Evolutionary conservation across 208 protist species (phyloP), one percentile per base, ranked within the genome.

Genomic region (Trypanosoma boissoni): DNA sequence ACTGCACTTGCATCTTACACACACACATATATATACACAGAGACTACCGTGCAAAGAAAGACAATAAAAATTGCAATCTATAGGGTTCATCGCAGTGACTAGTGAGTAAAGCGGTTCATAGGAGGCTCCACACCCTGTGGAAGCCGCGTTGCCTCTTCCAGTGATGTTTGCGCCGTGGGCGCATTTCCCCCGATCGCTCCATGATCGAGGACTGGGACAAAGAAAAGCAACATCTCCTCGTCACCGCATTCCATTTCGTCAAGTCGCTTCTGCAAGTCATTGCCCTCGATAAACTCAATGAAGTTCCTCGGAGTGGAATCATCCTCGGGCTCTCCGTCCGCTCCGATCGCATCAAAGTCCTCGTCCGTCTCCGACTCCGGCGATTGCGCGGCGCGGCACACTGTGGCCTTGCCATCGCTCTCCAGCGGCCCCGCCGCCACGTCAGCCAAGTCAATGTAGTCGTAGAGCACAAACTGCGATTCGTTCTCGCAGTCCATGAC

Each of bases 401-500:
- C 16, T n/a, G 37, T n/a, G 37, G n/a, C 14, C 37, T n/a, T n/a
- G 34, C 8, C 34, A 12, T 39, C 34, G 34, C 8, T 12, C 34
- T 39, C 34, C 8, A 39, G 34, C 34, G 34, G 34, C 34, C 34
- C 34, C 34, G 34, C 12, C 34, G 34, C 12, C 44, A 31, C 9
- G 9, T 50, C 23, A 6, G 44, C 6, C 26, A 10, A 14, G 21
- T 29, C 21, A 7, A 64, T 32, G 8, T 20, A 1, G n/a, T 59
- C 52, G 31, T 32, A 58, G 2, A 37, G 42, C 41, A 58, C 29
- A 12, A 36, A 58, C 3, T 55, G 8, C 27, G 52, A 34, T 1
- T 66, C 50, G 2, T 23, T 27, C 27, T 59, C 51, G 26, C 44
- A 57, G 12, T 72, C 67, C 4, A 18, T 51, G 16, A 74, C 49